These are phyloP conservation scores for Pholiota molesta DNA, from an alignment of 768 basidiomycete genomes.

Conservation along the genomic window DNA sequence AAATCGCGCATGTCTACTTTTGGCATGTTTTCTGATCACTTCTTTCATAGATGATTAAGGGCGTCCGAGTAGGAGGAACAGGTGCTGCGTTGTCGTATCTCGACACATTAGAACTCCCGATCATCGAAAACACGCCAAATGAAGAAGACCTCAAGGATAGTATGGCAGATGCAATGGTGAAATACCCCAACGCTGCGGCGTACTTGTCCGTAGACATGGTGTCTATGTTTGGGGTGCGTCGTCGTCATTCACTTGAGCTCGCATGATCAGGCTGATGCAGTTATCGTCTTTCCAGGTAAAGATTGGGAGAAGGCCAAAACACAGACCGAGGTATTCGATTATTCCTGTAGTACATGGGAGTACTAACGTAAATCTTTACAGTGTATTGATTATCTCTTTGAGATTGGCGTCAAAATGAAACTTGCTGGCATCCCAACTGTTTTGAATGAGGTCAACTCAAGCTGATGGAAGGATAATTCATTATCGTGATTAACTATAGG, in stretches of 20 bases:
- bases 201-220: constrained; percentile 79
- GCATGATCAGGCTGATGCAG: not conserved
- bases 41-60: constrained; percentile 84
- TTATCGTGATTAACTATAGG: not conserved
- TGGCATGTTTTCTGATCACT: not conserved
- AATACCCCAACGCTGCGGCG: constrained; percentile 79
- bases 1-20: not conserved
- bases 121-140: constrained; percentile 90
- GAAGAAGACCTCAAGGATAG: constrained; percentile 89
- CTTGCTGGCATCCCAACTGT: constrained; percentile 59
- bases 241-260: not conserved
- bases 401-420: constrained; percentile 85
- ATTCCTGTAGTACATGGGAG: not conserved
- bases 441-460: constrained; percentile 25
- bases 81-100: constrained; percentile 79
- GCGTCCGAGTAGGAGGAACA: constrained; percentile 76
- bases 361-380: constrained; percentile 26
- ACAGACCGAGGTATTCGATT: constrained; percentile 66
- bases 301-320: constrained; percentile 92
- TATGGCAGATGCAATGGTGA: constrained; percentile 84
- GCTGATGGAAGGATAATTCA: not conserved
- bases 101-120: constrained; percentile 83
- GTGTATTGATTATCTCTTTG: constrained; percentile 92
- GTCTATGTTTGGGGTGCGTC: constrained; percentile 85
- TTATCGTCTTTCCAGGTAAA: constrained; percentile 36